Percentiles rank a stretch among this genome's conserved stretches.
Conservation (phyloP, 768 basidiomycete species). For the Lepiota brunneoincarnata region DNA sequence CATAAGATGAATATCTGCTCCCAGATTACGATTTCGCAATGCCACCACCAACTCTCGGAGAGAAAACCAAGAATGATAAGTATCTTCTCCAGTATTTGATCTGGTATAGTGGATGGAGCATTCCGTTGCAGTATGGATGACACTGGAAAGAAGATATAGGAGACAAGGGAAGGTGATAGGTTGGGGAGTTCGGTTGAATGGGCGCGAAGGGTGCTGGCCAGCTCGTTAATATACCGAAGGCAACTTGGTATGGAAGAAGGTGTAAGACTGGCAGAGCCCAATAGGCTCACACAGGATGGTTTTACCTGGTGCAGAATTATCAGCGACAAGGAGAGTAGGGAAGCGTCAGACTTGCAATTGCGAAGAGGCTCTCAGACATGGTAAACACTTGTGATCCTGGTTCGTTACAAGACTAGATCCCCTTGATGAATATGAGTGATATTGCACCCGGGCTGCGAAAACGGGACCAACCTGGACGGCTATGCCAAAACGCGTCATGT, state of each 20-base stretch:
- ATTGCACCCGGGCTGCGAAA: too few species aligned
- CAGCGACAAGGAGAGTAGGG: neutral
- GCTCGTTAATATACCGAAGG: constrained; percentile 50
- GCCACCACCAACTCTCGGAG: constrained; percentile 83
- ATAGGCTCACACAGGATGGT: constrained; percentile 74
- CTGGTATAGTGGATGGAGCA: constrained; percentile 62
- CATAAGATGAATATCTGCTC: constrained; percentile 82
- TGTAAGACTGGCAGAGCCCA: constrained; percentile 65
- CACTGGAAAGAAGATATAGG: constrained; percentile 86
- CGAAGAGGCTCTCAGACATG: constrained; percentile 6
- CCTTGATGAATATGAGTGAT: too few species aligned
- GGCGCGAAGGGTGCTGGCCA: constrained; percentile 46
- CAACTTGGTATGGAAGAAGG: constrained; percentile 47
- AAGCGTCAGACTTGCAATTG: neutral
- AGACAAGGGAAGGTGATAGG: constrained; percentile 53
- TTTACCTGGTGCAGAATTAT: constrained; percentile 46
- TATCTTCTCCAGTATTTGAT: constrained; percentile 76
- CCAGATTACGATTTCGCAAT: constrained; percentile 70
- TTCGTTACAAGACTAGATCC: too few species aligned
- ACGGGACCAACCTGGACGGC: too few species aligned
- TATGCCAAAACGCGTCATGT: too few species aligned
- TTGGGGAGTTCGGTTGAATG: constrained; percentile 40
- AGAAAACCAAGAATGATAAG: constrained; percentile 57
- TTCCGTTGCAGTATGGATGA: constrained; percentile 84
- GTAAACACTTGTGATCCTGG: too few species aligned